Conservation (phyloP, 495 filamentous ascomycete genomes). For the Annulohypoxylon moriforme region DNA sequence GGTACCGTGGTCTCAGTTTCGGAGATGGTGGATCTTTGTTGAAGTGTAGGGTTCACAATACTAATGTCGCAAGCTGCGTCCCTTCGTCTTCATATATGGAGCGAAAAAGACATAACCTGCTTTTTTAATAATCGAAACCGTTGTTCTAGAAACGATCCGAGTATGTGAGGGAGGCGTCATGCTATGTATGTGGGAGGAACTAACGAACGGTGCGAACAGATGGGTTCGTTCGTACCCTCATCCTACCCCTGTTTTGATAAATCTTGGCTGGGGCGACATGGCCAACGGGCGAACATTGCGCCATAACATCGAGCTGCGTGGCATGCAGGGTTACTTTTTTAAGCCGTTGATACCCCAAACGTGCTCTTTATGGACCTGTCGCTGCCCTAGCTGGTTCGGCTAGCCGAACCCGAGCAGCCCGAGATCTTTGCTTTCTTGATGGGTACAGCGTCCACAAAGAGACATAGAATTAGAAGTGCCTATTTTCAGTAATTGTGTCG, state of each 20-base stretch:
- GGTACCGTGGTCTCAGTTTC: not conserved
- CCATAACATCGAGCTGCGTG: conserved; percentile 32
- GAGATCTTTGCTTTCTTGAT: conserved; percentile 24
- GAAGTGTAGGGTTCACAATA: not conserved
- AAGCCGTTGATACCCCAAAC: conserved; percentile 45
- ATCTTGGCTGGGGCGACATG: conserved; percentile 30
- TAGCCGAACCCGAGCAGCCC: conserved; percentile 36
- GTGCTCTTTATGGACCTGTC: conserved; percentile 26
- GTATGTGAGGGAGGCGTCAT: conserved; percentile 1
- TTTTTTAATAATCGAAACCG: not conserved
- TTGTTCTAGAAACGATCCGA: conserved; percentile 9
- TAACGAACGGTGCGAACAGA: conserved; percentile 5
- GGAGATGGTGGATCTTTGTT: not conserved
- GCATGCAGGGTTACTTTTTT: conserved; percentile 38
- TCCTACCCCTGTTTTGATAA: conserved; percentile 18
- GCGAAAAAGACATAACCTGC: not conserved
- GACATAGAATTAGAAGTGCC: not conserved
- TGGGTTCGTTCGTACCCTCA: conserved; percentile 20
- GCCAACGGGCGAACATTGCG: conserved; percentile 33
- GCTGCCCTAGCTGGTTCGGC: conserved; percentile 42
- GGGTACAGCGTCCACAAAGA: conserved; percentile 10
- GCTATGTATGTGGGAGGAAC: conserved; percentile 5
- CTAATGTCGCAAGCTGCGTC: not conserved
- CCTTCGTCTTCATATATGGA: not conserved
- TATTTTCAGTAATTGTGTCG: not conserved